These are phyloP conservation scores for Kalanchoe fedtschenkoi DNA, from an alignment of 164 flowering plant species.

Conservation along the genomic window DNA sequence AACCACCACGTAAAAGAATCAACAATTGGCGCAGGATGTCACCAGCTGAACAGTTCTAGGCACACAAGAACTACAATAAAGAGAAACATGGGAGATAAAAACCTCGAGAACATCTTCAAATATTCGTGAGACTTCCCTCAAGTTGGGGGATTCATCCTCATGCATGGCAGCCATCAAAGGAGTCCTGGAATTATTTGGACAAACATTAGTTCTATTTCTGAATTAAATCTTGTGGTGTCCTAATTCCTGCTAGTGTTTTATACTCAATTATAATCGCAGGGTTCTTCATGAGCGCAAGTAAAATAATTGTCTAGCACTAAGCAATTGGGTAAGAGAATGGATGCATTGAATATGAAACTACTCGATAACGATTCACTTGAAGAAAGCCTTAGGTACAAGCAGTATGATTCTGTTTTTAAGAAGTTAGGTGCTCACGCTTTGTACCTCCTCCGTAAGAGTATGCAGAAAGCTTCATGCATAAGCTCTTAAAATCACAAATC, in stretches of 20 bases:
- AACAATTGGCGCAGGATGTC: neutral
- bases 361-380: too few species aligned
- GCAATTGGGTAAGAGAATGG: neutral
- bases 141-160: conserved; percentile 68
- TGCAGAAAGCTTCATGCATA: too few species aligned
- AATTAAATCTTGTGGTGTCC: neutral
- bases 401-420: neutral
- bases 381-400: neutral
- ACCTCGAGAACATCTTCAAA: conserved; percentile 57
- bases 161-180: conserved; percentile 71
- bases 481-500: too few species aligned
- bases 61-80: neutral
- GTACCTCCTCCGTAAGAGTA: too few species aligned
- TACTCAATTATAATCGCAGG: too few species aligned
- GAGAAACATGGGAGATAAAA: neutral
- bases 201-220: neutral
- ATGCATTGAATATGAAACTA: neutral
- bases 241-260: too few species aligned
- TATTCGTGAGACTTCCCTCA: conserved; percentile 62
- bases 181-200: conserved; percentile 33
- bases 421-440: too few species aligned
- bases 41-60: neutral
- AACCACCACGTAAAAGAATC: neutral
- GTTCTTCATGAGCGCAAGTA: too few species aligned
- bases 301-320: too few species aligned